phyloP scores from a whole-genome alignment of 306 rosid species.

The Inga leiocalycina region DNA sequence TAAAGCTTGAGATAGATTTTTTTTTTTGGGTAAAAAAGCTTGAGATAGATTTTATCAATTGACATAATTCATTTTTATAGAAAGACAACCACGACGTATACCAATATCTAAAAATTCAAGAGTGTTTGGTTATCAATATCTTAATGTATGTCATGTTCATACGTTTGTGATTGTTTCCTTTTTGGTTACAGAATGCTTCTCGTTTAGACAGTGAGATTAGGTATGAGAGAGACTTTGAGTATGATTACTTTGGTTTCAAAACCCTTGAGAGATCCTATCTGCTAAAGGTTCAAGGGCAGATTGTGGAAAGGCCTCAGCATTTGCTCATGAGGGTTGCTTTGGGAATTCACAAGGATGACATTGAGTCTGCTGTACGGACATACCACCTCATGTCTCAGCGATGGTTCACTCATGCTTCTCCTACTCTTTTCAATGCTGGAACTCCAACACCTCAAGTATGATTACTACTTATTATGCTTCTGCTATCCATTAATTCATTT shows the following conservation, averaged over 20 bases:
- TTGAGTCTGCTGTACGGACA: constrained; percentile 80
- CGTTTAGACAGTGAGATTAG: constrained; percentile 94
- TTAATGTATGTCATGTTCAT: neutral
- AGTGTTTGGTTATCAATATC: neutral
- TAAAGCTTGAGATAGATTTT: too few species aligned
- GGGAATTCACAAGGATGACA: constrained; percentile 88
- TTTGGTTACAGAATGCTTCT: constrained; percentile 69
- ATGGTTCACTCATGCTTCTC: constrained; percentile 97
- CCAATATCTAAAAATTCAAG: too few species aligned
- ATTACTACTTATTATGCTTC: neutral
- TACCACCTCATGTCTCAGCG: constrained; percentile 92
- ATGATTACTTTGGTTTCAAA: constrained; percentile 93
- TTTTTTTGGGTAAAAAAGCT: too few species aligned
- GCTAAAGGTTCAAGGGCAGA: constrained; percentile 80
- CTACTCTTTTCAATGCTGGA: constrained; percentile 96
- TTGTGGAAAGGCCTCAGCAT: constrained; percentile 95
- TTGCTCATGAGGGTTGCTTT: constrained; percentile 98
- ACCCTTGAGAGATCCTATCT: constrained; percentile 95
- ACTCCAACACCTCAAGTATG: constrained; percentile 92
- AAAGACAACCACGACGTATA: too few species aligned
- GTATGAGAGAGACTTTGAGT: constrained; percentile 89
- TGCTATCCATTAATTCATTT: neutral
- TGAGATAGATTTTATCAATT: too few species aligned
- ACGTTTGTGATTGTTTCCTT: neutral
- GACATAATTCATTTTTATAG: too few species aligned